A percentile compares a stretch with the other conserved stretches of the same genome.
Conservation (phyloP, 2,329 filamentous ascomycete species). For the Stenocarpella maydis region DNA sequence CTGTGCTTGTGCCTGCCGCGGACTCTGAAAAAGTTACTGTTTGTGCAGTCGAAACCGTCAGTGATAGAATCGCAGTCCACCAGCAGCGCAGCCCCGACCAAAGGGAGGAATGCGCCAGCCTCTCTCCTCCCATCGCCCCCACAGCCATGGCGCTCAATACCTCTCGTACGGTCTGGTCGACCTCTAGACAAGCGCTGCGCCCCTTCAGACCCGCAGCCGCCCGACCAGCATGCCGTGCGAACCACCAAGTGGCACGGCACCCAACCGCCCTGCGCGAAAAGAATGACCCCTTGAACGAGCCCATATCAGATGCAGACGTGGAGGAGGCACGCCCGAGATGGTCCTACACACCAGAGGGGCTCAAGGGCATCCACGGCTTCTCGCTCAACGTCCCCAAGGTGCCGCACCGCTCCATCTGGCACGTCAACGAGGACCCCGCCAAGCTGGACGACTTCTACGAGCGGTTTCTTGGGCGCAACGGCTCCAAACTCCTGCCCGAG, state of each 20-base stretch:
- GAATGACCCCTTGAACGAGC: conserved; percentile 34
- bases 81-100: background rate
- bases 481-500: conserved; percentile 79
- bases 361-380: conserved; percentile 70
- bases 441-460: conserved; percentile 81
- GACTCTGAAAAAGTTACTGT: conserved; percentile 35
- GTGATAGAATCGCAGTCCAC: conserved; percentile 3
- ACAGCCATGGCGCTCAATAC: conserved; percentile 46
- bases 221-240: conserved; percentile 30
- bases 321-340: conserved; percentile 63
- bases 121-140: background rate
- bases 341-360: conserved; percentile 72
- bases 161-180: conserved; percentile 44
- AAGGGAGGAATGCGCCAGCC: conserved; percentile 33
- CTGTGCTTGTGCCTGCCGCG: conserved; percentile 9
- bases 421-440: conserved; percentile 78
- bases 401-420: conserved; percentile 63
- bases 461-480: conserved; percentile 75
- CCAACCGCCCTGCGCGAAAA: conserved; percentile 30
- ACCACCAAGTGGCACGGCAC: conserved; percentile 27
- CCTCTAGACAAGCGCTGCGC: conserved; percentile 45
- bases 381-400: conserved; percentile 66
- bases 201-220: conserved; percentile 38
- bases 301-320: conserved; percentile 29
- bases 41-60: background rate